Conservation (phyloP, 257 asterid species). For the Leonotis leonurus region DNA sequence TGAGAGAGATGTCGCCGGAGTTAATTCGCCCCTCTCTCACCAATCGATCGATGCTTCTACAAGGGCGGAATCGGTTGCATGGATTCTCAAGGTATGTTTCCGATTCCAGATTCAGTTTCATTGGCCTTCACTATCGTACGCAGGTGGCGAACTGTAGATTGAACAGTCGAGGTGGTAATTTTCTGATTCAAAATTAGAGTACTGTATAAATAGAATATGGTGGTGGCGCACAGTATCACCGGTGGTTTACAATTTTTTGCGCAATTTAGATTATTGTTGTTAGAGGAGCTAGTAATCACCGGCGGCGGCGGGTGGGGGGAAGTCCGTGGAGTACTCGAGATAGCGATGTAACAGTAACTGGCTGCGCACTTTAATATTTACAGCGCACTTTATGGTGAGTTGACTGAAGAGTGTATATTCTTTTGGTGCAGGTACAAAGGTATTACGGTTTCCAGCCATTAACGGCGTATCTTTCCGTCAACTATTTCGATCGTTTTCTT, state of each 20-base stretch:
- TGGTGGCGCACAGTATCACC: constrained; percentile 7
- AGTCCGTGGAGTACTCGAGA: constrained; percentile 7
- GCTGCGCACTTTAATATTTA: constrained; percentile 14
- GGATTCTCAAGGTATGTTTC: constrained; percentile 84
- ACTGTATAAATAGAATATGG: not conserved
- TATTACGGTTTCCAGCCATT: constrained; percentile 76
- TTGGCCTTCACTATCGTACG: constrained; percentile 13
- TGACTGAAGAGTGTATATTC: constrained; percentile 10
- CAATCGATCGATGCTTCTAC: constrained; percentile 48
- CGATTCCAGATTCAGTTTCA: constrained; percentile 10
- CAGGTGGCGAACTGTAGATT: constrained; percentile 15
- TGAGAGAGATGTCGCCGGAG: constrained; percentile 46
- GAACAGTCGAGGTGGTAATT: not conserved
- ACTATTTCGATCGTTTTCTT: constrained; percentile 81
- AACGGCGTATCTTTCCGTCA: constrained; percentile 90
- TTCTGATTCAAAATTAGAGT: constrained; percentile 4
- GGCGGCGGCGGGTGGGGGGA: not conserved
- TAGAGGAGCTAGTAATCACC: constrained; percentile 14
- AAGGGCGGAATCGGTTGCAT: constrained; percentile 65
- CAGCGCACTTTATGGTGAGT: constrained; percentile 25
- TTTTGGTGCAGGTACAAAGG: constrained; percentile 67
- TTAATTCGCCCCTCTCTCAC: constrained; percentile 31
- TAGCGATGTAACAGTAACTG: constrained; percentile 29
- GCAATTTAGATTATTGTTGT: constrained; percentile 15
- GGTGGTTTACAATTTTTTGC: not conserved